Evolutionary conservation across 75 land plant species (phyloP).

Genomic region (Picea sitchensis): DNA sequence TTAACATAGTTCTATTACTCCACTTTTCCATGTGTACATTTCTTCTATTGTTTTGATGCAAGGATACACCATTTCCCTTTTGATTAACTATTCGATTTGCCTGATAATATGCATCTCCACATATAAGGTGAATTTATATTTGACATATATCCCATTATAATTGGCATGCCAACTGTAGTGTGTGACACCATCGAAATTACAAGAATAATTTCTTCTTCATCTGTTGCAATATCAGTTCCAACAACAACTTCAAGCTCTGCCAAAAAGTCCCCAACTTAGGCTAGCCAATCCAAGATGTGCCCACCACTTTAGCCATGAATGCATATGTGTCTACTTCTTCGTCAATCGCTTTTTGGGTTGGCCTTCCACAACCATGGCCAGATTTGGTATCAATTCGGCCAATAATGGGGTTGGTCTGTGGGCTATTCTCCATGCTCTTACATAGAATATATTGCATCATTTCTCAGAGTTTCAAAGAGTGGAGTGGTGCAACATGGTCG

Average conservation of each 20-base stretch:
- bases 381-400: constrained; percentile 91
- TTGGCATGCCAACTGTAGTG: too few relatives aligned
- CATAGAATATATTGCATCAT: constrained; percentile 85
- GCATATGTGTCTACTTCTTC: constrained; percentile 73
- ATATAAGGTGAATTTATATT: too few relatives aligned
- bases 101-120: too few relatives aligned
- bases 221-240: background rate
- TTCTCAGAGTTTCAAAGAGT: constrained; percentile 80
- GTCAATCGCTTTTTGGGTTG: constrained; percentile 79
- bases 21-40: too few relatives aligned
- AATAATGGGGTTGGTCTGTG: constrained; percentile 88
- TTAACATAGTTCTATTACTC: too few relatives aligned
- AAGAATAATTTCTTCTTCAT: too few relatives aligned
- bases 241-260: background rate
- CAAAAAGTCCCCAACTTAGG: background rate
- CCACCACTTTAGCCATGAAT: constrained; percentile 79
- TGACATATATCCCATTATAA: too few relatives aligned
- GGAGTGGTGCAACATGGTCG: constrained; percentile 93
- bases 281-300: constrained; percentile 60
- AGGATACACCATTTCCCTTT: too few relatives aligned
- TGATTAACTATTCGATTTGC: too few relatives aligned
- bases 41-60: too few relatives aligned
- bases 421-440: constrained; percentile 60
- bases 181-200: too few relatives aligned
- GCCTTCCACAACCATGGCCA: constrained; percentile 93